phyloP scores from a whole-genome alignment of 2,329 filamentous ascomycete genomes.

The Leptodontidium sp. region DNA sequence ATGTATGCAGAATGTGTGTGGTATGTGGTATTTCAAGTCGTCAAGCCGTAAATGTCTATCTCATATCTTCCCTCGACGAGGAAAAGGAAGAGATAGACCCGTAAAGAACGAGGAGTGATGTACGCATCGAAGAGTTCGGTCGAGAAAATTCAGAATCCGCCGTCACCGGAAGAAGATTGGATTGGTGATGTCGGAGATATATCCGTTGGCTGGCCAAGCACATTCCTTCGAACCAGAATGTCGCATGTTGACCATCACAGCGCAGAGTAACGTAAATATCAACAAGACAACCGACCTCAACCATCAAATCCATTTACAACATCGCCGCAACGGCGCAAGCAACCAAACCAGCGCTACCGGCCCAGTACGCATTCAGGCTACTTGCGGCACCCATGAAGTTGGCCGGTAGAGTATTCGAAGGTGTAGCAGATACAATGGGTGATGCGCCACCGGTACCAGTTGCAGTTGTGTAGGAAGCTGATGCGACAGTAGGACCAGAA shows the following conservation, averaged over 20 bases:
- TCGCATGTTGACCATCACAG: slow-evolving; percentile 20
- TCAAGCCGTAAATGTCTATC: slow-evolving; percentile 39
- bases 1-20: slow-evolving; percentile 21
- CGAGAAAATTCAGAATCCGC: not conserved
- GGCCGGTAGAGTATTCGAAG: slow-evolving; percentile 47
- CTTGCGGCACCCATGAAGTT: slow-evolving; percentile 54
- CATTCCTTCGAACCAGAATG: slow-evolving; percentile 7
- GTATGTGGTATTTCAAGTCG: slow-evolving; percentile 27
- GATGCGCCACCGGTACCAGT: slow-evolving; percentile 31
- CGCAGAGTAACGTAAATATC: slow-evolving; percentile 21
- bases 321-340: slow-evolving; percentile 60
- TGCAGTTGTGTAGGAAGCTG: slow-evolving; percentile 32
- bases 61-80: slow-evolving; percentile 2
- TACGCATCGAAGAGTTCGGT: slow-evolving; percentile 37
- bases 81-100: slow-evolving; percentile 26
- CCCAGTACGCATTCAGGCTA: slow-evolving; percentile 52
- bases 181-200: slow-evolving; percentile 4
- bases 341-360: slow-evolving; percentile 58
- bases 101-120: slow-evolving; percentile 38
- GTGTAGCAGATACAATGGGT: slow-evolving; percentile 32
- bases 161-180: not conserved
- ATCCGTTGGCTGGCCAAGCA: not conserved
- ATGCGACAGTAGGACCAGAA: slow-evolving; percentile 41
- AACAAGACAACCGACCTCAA: slow-evolving; percentile 9
- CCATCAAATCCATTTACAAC: slow-evolving; percentile 52